Conservation (phyloP, 2,329 filamentous ascomycete species). For the Venturiaceae sp. region DNA sequence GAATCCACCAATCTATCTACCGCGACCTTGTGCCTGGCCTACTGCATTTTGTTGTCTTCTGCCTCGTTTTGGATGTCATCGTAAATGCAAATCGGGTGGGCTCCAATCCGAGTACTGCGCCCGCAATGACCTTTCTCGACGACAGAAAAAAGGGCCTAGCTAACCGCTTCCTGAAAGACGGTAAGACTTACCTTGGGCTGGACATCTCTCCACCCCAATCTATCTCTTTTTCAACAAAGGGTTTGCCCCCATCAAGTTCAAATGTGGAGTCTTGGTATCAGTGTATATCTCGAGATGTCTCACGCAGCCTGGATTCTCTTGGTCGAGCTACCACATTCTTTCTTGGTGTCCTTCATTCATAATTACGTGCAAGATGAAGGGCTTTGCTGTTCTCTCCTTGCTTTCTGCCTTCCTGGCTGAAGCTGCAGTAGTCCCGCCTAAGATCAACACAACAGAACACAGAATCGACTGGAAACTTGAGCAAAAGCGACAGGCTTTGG, state of each 20-base stretch:
- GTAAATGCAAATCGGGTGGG: too few relatives aligned
- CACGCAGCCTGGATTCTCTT: not conserved
- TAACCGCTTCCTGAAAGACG: not conserved
- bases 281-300: not conserved
- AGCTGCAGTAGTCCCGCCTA: not conserved
- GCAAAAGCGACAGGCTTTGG: conserved; percentile 1
- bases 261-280: not conserved
- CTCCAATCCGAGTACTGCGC: too few relatives aligned
- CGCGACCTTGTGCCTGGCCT: not conserved
- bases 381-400: not conserved
- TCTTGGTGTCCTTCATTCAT: not conserved
- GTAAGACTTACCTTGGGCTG: too few relatives aligned
- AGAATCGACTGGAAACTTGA: not conserved
- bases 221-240: not conserved
- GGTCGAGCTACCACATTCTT: not conserved
- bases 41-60: too few relatives aligned
- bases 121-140: too few relatives aligned
- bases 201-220: not conserved
- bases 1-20: not conserved
- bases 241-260: not conserved
- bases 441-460: not conserved
- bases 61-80: too few relatives aligned
- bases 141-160: too few relatives aligned
- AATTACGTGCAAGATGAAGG: not conserved
- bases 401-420: not conserved